Evolutionary conservation across 139 green algal species (phyloP).

Genomic region (Raphidocelis subcapitata): DNA sequence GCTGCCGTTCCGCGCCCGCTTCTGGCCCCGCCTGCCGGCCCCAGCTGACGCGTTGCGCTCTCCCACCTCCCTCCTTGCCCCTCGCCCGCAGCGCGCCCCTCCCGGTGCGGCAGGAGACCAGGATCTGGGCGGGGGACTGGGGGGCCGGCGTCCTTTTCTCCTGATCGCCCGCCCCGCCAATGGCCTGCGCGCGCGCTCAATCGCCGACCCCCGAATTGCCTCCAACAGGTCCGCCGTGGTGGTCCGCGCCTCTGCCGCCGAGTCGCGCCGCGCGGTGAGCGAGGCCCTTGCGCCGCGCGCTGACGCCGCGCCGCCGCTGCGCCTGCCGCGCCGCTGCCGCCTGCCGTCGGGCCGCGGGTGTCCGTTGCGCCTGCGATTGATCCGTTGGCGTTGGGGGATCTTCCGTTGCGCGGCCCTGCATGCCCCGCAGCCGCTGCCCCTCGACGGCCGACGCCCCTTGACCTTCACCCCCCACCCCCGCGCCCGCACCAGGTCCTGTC

Average conservation of each 20-base stretch:
- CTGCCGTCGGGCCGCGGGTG: too few relatives aligned
- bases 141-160: too few relatives aligned
- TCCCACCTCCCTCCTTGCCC: background rate
- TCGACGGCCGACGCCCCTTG: background rate
- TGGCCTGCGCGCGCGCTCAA: too few relatives aligned
- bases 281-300: background rate
- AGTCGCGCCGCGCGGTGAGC: conserved; percentile 61
- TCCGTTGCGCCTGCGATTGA: too few relatives aligned
- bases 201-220: too few relatives aligned
- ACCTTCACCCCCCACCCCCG: background rate
- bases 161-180: too few relatives aligned
- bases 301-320: background rate
- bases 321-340: background rate
- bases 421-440: too few relatives aligned
- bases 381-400: too few relatives aligned
- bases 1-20: too few relatives aligned
- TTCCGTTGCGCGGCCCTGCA: too few relatives aligned
- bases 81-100: conserved; percentile 23
- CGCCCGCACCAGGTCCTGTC: conserved; percentile 53
- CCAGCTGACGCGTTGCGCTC: background rate
- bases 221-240: conserved; percentile 48
- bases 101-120: conserved; percentile 1
- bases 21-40: too few relatives aligned
- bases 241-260: conserved; percentile 52
- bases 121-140: too few relatives aligned